Conservation (phyloP, 306 rosid species). For the Cucumis melo region DNA sequence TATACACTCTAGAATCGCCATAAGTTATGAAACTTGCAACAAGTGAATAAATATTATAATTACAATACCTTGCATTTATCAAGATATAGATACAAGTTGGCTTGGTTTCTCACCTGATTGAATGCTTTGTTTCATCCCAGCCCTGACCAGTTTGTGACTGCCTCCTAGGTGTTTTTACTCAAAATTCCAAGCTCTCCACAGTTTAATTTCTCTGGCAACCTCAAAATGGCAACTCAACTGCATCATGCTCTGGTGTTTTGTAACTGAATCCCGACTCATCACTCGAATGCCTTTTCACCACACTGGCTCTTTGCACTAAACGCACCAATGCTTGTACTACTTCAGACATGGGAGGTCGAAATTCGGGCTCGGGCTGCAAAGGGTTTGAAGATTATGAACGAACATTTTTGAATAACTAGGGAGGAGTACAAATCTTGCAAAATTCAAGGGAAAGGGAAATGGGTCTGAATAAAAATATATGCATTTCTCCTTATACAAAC, state of each 20-base stretch:
- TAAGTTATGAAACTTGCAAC: neutral
- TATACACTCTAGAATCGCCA: neutral
- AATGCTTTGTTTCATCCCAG: neutral
- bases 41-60: neutral
- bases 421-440: neutral
- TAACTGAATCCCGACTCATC: slow-evolving; percentile 67
- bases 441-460: neutral
- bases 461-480: neutral
- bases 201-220: neutral
- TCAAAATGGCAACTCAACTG: slow-evolving; percentile 50
- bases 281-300: slow-evolving; percentile 71
- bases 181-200: neutral
- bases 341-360: slow-evolving; percentile 97
- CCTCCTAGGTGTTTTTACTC: neutral
- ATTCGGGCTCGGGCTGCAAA: slow-evolving; percentile 77
- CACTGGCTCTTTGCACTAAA: slow-evolving; percentile 79
- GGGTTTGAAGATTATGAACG: neutral
- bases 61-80: neutral
- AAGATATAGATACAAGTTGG: neutral
- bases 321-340: slow-evolving; percentile 93
- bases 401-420: neutral
- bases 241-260: slow-evolving; percentile 75
- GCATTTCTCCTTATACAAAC: neutral
- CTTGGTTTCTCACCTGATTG: neutral
- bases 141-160: neutral